phyloP scores from a whole-genome alignment of 176 grass and related monocot genomes.

The Panicum miliaceum region DNA sequence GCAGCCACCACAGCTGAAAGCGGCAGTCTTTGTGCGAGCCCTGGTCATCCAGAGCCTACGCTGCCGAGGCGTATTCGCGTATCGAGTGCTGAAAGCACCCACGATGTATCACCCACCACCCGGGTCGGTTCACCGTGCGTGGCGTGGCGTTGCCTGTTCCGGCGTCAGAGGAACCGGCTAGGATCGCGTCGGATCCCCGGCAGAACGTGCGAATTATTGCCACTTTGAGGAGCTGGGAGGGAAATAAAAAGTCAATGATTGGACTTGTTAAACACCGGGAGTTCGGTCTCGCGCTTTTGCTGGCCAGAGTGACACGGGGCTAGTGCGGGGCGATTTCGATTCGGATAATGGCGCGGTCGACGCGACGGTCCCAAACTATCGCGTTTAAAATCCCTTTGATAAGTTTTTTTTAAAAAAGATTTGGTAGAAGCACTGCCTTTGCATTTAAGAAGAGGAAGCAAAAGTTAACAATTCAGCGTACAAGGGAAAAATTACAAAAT shows the following conservation, averaged over 20 bases:
- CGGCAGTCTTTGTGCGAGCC: neutral
- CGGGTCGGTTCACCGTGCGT: neutral
- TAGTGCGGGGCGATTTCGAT: conserved; percentile 15
- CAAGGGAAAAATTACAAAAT: too few species aligned
- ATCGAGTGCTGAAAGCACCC: conserved; percentile 54
- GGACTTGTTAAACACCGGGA: conserved; percentile 35
- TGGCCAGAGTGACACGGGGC: neutral
- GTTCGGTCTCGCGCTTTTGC: conserved; percentile 14
- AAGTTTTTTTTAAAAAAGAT: too few species aligned
- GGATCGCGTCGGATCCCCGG: neutral
- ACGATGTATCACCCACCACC: conserved; percentile 9
- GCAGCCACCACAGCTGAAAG: conserved; percentile 33
- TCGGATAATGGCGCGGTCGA: neutral
- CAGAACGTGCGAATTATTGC: conserved; percentile 38
- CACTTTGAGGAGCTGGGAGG: conserved; percentile 23
- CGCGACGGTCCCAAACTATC: neutral
- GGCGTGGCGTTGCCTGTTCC: conserved; percentile 16
- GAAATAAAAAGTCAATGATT: conserved; percentile 39
- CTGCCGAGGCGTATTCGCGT: conserved; percentile 15
- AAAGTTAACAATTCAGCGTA: too few species aligned
- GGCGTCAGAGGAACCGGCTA: conserved; percentile 18
- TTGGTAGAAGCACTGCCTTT: too few species aligned
- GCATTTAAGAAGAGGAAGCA: too few species aligned
- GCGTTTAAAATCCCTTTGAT: neutral
- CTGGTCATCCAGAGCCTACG: neutral